Conservation (phyloP, 768 basidiomycete genomes). For the Termitomyces sp. region DNA sequence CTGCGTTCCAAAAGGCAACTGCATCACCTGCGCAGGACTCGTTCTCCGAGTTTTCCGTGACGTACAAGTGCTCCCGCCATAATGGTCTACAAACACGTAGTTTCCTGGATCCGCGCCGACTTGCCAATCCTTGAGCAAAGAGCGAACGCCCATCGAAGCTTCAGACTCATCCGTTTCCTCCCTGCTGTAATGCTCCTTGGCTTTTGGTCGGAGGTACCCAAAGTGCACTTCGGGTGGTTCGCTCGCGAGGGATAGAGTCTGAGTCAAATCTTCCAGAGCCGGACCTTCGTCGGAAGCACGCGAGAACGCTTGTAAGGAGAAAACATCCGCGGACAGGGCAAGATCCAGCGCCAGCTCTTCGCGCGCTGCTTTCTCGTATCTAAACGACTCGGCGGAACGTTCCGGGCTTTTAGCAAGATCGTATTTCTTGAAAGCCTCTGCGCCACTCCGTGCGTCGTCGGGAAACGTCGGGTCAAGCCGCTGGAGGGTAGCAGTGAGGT, state of each 20-base stretch:
- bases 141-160: constrained; percentile 48
- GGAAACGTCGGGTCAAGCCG: constrained; percentile 34
- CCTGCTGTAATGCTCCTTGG: constrained; percentile 23
- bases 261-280: constrained; percentile 52
- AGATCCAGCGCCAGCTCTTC: constrained; percentile 65
- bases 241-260: constrained; percentile 50
- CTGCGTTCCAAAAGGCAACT: background rate
- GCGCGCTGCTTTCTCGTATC: constrained; percentile 48
- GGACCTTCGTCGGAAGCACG: constrained; percentile 20
- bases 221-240: constrained; percentile 58
- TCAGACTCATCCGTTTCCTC: constrained; percentile 20
- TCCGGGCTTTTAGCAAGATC: constrained; percentile 35
- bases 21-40: background rate
- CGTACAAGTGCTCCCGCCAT: constrained; percentile 28
- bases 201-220: constrained; percentile 53
- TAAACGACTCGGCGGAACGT: constrained; percentile 33
- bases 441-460: constrained; percentile 26
- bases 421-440: constrained; percentile 37
- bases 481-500: constrained; percentile 41
- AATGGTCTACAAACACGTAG: constrained; percentile 53
- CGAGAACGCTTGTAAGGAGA: constrained; percentile 39
- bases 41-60: background rate
- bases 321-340: constrained; percentile 51
- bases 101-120: constrained; percentile 44
- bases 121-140: constrained; percentile 68